Evolutionary conservation across 2,329 filamentous ascomycete genomes (phyloP), one percentile per base, ranked within the genome.

Genomic region (Penicillium corylophilum): DNA sequence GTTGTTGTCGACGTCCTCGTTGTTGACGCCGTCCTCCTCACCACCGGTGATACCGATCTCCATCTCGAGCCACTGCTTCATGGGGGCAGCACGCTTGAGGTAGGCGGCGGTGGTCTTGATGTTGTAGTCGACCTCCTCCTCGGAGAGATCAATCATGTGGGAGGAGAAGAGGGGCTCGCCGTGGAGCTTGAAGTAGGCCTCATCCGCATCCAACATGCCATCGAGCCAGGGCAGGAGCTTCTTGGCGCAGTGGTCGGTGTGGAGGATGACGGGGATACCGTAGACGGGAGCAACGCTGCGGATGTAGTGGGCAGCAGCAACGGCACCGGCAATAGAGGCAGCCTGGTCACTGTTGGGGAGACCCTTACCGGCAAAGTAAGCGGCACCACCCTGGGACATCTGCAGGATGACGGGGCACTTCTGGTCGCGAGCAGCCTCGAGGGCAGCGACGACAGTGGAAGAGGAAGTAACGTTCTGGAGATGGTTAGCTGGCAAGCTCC

Each of bases 61-160:
- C 93, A 97, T 99, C 85, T 99, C 94, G 64, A 99, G 85, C 90
- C 90, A 97, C 78, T 96, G 91, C 84, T 95, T 96, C 90, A 96
- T 90, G 66, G 92, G 91, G 44, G 91, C 90, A 71, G 88, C 90
- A 65, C 93, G 89, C 85, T 96, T 87, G 60, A 97, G 84, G 82
- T 99, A 96, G 75, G 87, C 84, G 72, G 89, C 89, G 56, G 93
- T 97, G 71, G 90, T 96, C 71, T 87, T 74, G 69, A 99, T 88
- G 85, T 99, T 97, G 78, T 83, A 90, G 56, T 94, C 84, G 62
- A 96, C 88, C 36, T 84, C 72, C 82, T 97, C 93, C 81, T 96
- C 94, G 23, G 89, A 94, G 67, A 96, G 79, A 77, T 99, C 94
- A 71, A 97, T 96, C 94, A 99, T 99, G 86, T 99, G 94, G 65